These are phyloP conservation scores for Cyamopsis tetragonoloba DNA, from an alignment of 306 rosid genomes.

Conservation along the genomic window DNA sequence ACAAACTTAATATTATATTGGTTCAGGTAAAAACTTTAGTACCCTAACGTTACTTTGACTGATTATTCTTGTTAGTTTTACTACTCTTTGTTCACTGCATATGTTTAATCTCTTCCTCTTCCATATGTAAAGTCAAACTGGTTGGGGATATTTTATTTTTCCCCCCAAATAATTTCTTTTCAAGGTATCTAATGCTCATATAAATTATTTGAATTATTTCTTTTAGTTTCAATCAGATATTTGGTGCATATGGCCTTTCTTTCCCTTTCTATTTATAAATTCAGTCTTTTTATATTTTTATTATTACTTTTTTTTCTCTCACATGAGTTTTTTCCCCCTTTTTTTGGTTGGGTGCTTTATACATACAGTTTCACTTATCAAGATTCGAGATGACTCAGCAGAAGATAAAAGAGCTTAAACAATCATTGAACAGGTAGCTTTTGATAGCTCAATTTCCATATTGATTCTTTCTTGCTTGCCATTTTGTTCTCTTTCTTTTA, in stretches of 20 bases:
- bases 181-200: neutral
- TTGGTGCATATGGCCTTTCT: neutral
- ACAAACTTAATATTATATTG: slow-evolving; percentile 91
- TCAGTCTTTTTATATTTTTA: neutral
- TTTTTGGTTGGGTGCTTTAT: slow-evolving; percentile 23
- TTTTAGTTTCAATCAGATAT: neutral
- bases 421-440: slow-evolving; percentile 65
- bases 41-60: neutral
- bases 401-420: slow-evolving; percentile 52
- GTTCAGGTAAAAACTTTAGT: slow-evolving; percentile 66
- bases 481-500: slow-evolving; percentile 2
- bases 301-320: neutral
- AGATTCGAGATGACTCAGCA: slow-evolving; percentile 39
- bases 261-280: neutral
- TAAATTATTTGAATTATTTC: neutral
- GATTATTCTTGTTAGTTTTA: neutral
- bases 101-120: neutral
- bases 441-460: neutral
- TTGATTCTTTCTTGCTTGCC: neutral
- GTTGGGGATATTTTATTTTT: neutral
- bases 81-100: neutral
- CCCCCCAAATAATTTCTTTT: neutral
- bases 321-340: neutral
- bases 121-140: neutral
- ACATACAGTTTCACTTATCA: neutral